These are phyloP conservation scores for Tetrastigma voinierianum DNA, from an alignment of 164 flowering plant species.

Conservation along the genomic window DNA sequence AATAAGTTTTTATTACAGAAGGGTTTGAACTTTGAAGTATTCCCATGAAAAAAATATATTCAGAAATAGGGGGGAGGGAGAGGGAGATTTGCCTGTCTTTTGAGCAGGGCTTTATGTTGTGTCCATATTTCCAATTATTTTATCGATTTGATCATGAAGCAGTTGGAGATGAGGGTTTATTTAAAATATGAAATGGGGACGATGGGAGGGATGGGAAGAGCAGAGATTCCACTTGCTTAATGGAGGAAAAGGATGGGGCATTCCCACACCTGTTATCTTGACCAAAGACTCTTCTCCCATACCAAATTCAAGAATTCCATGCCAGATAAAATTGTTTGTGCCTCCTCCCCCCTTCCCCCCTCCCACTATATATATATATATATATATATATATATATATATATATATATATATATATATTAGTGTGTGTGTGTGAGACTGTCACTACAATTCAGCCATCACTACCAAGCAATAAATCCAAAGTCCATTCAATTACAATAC, in stretches of 20 bases:
- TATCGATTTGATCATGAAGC: too few species aligned
- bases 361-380: too few species aligned
- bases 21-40: too few species aligned
- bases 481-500: slow-evolving; percentile 21
- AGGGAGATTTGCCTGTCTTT: slow-evolving; percentile 23
- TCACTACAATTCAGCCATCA: slow-evolving; percentile 3
- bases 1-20: too few species aligned
- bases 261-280: slow-evolving; percentile 29
- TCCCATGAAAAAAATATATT: neutral
- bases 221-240: slow-evolving; percentile 46
- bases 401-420: neutral
- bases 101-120: slow-evolving; percentile 12
- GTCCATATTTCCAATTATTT: too few species aligned
- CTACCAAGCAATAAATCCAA: slow-evolving; percentile 27
- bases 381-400: neutral
- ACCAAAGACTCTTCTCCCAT: slow-evolving; percentile 35
- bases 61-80: neutral
- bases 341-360: neutral
- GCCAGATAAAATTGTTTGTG: neutral
- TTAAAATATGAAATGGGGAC: slow-evolving; percentile 11
- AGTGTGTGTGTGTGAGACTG: neutral
- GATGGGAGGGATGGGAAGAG: slow-evolving; percentile 38
- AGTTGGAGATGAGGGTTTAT: neutral
- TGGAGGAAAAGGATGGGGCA: slow-evolving; percentile 39
- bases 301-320: slow-evolving; percentile 22